Evolutionary conservation across 768 basidiomycete species (phyloP), one percentile per base, ranked within the genome.

Genomic region (Suillus tomentosus): DNA sequence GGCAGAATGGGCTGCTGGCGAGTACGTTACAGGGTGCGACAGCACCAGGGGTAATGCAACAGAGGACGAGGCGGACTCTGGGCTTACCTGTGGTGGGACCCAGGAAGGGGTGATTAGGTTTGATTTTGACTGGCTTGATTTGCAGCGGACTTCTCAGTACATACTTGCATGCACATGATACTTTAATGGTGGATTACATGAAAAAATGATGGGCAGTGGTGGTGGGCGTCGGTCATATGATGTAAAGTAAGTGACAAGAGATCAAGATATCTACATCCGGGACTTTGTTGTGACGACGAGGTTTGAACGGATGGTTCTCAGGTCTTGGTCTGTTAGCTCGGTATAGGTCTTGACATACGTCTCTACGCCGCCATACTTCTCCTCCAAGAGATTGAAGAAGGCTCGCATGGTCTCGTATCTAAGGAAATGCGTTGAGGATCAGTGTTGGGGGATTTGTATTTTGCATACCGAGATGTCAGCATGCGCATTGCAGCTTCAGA

Each of bases 371-470:
- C 86, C 86, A 67, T 92, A 94, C 64, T 84, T 84, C 53, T 84
- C 80, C 31, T 85, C 77, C 7, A 94, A 68, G 53, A 91, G 75
- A 17, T 78, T 69, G 15, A 94, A 78, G 69, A 90, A 89, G 2
- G 88, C 86, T n/a, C 79, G 66, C 92, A 94, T 94, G 1, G 90
- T 91, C 69, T 88, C 89, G 54, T 81, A 82, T 59, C 92, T 92
- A 66, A 47, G 31, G 42, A 10, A 39, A n/a, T 3, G 9, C 19
- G 48, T 42, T 50, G 10, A n/a, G 24, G 48, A 24, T 64, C 14
- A 64, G 34, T 31, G n/a, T 50, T 13, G 50, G 13, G n/a, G n/a
- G 37, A 42, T 17, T 27, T 58, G 15, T 7, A 17, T 42, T 27
- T 27, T 2, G 67, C 83, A 60, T 71, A 90, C 91, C 88, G 84